A percentile compares a stretch with the other conserved stretches of the same genome.
These are phyloP conservation scores for Magnolia sinica DNA, from an alignment of 164 flowering plant species.

Conservation along the genomic window DNA sequence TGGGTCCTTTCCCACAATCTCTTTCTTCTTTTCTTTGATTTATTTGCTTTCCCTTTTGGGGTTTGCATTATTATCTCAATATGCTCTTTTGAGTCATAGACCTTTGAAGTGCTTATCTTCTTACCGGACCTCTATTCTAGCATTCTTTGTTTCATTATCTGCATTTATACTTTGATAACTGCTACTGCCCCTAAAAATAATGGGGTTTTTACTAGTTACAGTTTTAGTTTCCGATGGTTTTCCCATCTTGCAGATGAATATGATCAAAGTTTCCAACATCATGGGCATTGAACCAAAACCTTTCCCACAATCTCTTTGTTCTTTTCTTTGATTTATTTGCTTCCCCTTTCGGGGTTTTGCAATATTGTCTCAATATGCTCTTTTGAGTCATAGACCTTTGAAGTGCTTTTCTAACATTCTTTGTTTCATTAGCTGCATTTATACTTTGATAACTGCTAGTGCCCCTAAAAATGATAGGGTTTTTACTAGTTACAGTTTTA, in stretches of 20 bases:
- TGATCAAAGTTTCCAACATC: conserved; percentile 92
- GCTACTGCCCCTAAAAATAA: background rate
- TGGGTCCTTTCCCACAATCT: background rate
- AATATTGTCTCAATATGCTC: too few species aligned
- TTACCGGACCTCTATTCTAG: background rate
- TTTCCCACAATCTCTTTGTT: conserved; percentile 19
- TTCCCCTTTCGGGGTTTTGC: background rate
- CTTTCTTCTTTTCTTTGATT: background rate
- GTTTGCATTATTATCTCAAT: too few species aligned
- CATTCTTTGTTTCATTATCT: background rate
- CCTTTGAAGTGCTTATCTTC: background rate
- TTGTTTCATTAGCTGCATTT: background rate
- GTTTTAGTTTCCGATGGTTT: background rate
- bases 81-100: background rate
- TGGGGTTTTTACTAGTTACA: background rate
- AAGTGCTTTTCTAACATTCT: background rate
- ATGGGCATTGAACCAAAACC: conserved; percentile 98
- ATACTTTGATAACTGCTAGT: background rate
- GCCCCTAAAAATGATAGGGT: background rate
- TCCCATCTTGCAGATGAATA: conserved; percentile 67
- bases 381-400: background rate
- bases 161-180: background rate
- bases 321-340: background rate
- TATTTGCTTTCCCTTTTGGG: background rate
- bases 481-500: background rate